Percentiles rank a stretch among this genome's conserved stretches.
Conservation (phyloP, 1,284 basidiomycete genomes). For the Heterobasidion occidentale region DNA sequence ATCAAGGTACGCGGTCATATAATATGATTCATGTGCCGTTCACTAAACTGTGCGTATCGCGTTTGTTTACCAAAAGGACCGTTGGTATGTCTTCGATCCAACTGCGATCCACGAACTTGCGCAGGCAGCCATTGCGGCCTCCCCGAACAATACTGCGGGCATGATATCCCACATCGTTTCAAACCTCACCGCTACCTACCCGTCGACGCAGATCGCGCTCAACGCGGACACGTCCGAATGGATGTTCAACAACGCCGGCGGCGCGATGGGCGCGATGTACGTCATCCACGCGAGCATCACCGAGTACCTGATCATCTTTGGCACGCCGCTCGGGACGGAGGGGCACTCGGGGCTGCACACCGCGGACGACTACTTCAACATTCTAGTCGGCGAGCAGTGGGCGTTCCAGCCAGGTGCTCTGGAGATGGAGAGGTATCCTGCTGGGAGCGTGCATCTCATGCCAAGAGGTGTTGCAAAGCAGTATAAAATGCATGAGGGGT, state of each 20-base stretch:
- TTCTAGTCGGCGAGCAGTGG: constrained; percentile 89
- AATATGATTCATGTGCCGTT: not conserved
- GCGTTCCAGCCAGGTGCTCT: constrained; percentile 80
- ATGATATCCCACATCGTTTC: constrained; percentile 75
- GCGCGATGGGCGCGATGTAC: constrained; percentile 98
- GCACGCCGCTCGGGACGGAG: constrained; percentile 93
- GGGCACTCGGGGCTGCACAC: constrained; percentile 93
- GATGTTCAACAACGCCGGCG: constrained; percentile 97
- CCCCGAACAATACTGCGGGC: constrained; percentile 52
- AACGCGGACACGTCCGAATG: constrained; percentile 73
- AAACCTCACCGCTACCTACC: constrained; percentile 66
- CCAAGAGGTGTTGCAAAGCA: constrained; percentile 84
- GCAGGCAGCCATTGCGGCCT: constrained; percentile 58
- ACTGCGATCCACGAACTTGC: constrained; percentile 58
- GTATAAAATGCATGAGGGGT: constrained; percentile 95
- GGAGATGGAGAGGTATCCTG: constrained; percentile 75
- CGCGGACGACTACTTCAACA: constrained; percentile 97
- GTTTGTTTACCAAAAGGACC: constrained; percentile 24
- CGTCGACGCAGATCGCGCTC: constrained; percentile 45
- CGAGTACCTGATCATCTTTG: constrained; percentile 94
- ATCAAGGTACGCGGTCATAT: constrained; percentile 11
- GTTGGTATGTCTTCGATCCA: constrained; percentile 71
- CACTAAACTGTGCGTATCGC: not conserved
- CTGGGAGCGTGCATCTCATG: constrained; percentile 83
- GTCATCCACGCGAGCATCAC: constrained; percentile 92